Percentiles rank a stretch among this genome's conserved stretches.
Evolutionary conservation across 441 rosid genomes (phyloP).

Genomic region (Pelargonium myrrhifolium): DNA sequence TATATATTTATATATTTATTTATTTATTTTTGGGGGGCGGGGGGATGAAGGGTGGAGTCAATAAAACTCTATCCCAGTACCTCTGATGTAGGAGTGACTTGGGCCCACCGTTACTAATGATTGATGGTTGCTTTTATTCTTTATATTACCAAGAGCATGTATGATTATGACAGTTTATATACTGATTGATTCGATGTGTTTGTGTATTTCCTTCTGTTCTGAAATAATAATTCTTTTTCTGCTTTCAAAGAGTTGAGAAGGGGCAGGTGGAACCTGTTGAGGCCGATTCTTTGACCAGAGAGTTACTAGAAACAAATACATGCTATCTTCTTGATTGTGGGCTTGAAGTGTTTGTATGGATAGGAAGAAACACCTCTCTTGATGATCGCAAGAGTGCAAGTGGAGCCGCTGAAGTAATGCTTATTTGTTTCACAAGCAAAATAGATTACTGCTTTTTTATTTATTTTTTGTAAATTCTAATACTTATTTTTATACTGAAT

Average conservation of each 20-base stretch:
- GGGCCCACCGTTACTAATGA: too few species aligned
- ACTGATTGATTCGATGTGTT: neutral
- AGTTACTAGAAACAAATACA: conserved; percentile 73
- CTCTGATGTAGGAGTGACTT: too few species aligned
- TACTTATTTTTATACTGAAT: conserved; percentile 19
- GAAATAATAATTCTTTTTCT: neutral
- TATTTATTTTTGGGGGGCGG: too few species aligned
- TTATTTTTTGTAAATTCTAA: conserved; percentile 9
- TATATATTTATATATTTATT: too few species aligned
- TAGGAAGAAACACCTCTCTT: conserved; percentile 90
- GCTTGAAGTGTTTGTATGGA: conserved; percentile 84
- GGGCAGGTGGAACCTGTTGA: conserved; percentile 59
- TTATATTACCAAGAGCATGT: neutral
- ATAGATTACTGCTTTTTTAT: neutral
- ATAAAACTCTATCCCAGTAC: too few species aligned
- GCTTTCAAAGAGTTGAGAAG: conserved; percentile 46
- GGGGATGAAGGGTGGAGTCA: too few species aligned
- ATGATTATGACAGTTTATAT: neutral
- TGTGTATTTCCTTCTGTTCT: conserved; percentile 1
- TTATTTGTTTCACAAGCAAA: neutral
- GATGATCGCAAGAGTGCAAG: conserved; percentile 89
- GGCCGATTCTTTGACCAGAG: conserved; percentile 66
- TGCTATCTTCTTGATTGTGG: conserved; percentile 91
- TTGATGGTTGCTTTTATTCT: neutral
- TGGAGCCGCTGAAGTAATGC: conserved; percentile 74